Conservation (phyloP, 2,329 filamentous ascomycete species). For the Beauveria sp. region DNA sequence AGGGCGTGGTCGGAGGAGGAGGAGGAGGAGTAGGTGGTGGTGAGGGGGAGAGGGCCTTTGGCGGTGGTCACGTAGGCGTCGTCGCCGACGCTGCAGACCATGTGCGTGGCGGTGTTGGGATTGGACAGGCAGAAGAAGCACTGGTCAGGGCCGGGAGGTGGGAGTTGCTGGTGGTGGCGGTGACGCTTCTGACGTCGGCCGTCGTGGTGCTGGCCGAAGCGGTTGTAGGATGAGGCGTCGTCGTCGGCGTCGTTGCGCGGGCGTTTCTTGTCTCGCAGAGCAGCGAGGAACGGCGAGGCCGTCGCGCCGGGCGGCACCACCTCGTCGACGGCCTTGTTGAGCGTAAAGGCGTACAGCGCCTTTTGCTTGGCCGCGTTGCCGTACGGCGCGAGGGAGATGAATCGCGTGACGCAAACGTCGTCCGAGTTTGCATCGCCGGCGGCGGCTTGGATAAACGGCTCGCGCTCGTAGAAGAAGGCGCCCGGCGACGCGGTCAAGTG, state of each 20-base stretch:
- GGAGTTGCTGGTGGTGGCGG: constrained; percentile 37
- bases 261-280: constrained; percentile 51
- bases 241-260: constrained; percentile 30
- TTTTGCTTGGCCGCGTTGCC: constrained; percentile 73
- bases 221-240: constrained; percentile 33
- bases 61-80: constrained; percentile 85
- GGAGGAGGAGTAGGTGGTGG: constrained; percentile 67
- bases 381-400: constrained; percentile 79
- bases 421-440: constrained; percentile 28
- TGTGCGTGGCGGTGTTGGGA: constrained; percentile 72
- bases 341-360: constrained; percentile 68
- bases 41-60: constrained; percentile 76
- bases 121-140: constrained; percentile 98
- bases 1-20: constrained; percentile 64
- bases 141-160: constrained; percentile 62
- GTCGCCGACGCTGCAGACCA: constrained; percentile 82
- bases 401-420: constrained; percentile 64
- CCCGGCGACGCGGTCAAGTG: constrained; percentile 67
- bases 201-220: constrained; percentile 43
- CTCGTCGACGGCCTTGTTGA: constrained; percentile 55
- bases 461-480: constrained; percentile 75
- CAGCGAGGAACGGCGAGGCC: constrained; percentile 63
- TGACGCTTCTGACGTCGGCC: constrained; percentile 39
- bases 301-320: constrained; percentile 65
- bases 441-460: constrained; percentile 74